Conservation (phyloP, 1,284 basidiomycete genomes). For the Phlebopus sp. region DNA sequence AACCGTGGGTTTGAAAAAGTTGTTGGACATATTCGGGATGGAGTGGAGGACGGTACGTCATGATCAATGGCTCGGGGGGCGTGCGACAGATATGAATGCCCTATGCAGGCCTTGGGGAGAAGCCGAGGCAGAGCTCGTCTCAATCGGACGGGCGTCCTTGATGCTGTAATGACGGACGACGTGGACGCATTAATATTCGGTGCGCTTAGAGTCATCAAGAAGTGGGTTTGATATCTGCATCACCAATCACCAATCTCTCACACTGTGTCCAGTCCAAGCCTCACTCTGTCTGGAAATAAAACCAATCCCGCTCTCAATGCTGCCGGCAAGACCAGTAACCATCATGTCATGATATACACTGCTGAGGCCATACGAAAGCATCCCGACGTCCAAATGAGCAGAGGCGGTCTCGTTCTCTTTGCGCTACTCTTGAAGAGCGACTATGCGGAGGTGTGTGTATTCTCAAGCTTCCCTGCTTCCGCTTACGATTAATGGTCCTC, state of each 20-base stretch:
- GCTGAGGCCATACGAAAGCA: conserved; percentile 36
- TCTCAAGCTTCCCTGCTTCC: background rate
- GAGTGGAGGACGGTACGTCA: conserved; percentile 54
- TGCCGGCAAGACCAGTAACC: conserved; percentile 38
- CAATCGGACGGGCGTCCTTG: conserved; percentile 49
- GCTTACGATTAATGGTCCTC: conserved; percentile 20
- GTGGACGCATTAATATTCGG: conserved; percentile 47
- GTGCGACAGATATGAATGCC: background rate
- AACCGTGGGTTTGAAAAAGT: conserved; percentile 39
- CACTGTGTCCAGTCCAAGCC: conserved; percentile 39
- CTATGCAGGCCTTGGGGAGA: conserved; percentile 53
- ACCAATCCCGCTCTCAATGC: conserved; percentile 36
- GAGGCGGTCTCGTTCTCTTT: conserved; percentile 60
- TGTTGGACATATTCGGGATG: conserved; percentile 58
- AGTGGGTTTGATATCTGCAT: conserved; percentile 22
- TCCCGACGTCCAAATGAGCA: conserved; percentile 40
- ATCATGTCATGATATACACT: conserved; percentile 44
- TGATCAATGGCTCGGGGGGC: background rate
- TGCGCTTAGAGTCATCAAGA: conserved; percentile 34
- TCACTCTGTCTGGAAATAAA: conserved; percentile 43
- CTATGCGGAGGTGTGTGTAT: conserved; percentile 51
- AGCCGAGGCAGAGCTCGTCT: conserved; percentile 69
- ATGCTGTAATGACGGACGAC: conserved; percentile 65
- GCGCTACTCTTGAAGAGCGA: conserved; percentile 67
- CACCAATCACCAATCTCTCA: background rate